A percentile compares a stretch with the other conserved stretches of the same genome.
Conservation (phyloP, 345 rosid genomes). For the Linum usitatissimum region DNA sequence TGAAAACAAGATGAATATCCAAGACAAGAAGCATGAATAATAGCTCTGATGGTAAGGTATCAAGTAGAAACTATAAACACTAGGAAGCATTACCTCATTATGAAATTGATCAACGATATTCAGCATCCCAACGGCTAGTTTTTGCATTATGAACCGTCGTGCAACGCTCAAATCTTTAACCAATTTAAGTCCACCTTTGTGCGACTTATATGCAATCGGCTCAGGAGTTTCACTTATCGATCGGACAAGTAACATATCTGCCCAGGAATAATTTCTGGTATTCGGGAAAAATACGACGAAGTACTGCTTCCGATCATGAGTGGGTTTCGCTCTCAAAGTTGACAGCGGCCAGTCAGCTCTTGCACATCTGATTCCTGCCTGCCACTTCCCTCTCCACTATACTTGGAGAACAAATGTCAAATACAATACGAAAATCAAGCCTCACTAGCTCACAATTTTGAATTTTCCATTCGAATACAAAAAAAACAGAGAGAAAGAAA, state of each 20-base stretch:
- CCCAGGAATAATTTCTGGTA: slow-evolving; percentile 96
- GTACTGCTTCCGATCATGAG: slow-evolving; percentile 85
- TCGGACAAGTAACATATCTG: slow-evolving; percentile 78
- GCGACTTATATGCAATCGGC: slow-evolving; percentile 75
- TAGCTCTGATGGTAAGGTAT: not conserved
- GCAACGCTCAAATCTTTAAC: slow-evolving; percentile 80
- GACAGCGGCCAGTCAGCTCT: slow-evolving; percentile 89
- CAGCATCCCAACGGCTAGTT: slow-evolving; percentile 78
- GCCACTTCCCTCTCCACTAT: slow-evolving; percentile 99
- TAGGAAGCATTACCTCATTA: slow-evolving; percentile 38
- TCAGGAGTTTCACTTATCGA: slow-evolving; percentile 70
- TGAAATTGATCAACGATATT: slow-evolving; percentile 83
- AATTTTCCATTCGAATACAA: not conserved
- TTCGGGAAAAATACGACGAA: slow-evolving; percentile 87
- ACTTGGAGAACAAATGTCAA: slow-evolving; percentile 21
- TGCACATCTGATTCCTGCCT: slow-evolving; percentile 87
- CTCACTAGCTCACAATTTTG: not conserved
- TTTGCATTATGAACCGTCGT: slow-evolving; percentile 69
- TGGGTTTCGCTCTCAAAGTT: slow-evolving; percentile 91
- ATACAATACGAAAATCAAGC: slow-evolving; percentile 12
- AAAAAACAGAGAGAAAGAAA: too few relatives aligned
- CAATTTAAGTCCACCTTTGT: slow-evolving; percentile 65
- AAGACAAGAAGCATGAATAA: slow-evolving; percentile 9
- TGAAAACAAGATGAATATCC: slow-evolving; percentile 9
- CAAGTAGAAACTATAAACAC: not conserved